These are phyloP conservation scores for Allium cepa DNA, from an alignment of 106 monocot species.

Conservation along the genomic window DNA sequence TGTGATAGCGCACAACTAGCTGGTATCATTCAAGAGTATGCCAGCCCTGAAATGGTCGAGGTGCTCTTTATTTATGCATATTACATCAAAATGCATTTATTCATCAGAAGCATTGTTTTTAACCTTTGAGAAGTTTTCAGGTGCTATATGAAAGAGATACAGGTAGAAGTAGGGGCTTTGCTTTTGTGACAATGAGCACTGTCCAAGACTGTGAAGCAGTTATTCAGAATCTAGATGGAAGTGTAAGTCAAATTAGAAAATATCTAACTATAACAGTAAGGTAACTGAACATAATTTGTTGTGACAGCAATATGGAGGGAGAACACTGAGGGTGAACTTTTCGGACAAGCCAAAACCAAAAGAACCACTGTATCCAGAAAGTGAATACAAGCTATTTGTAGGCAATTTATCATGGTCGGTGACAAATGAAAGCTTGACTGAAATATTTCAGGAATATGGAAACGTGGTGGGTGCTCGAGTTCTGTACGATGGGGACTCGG, in stretches of 20 bases:
- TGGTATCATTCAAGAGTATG: conserved; percentile 81
- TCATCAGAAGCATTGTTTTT: too few species aligned
- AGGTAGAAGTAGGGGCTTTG: conserved; percentile 92
- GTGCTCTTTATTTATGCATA: conserved; percentile 10
- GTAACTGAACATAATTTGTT: background rate
- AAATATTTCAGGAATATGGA: conserved; percentile 56
- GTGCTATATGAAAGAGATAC: conserved; percentile 79
- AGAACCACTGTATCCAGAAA: conserved; percentile 69
- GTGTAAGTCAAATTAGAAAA: conserved; percentile 23
- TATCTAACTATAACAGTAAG: background rate
- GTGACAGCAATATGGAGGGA: conserved; percentile 63
- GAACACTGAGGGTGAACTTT: conserved; percentile 76
- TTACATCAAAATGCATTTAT: too few species aligned
- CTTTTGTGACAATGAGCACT: conserved; percentile 80
- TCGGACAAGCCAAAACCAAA: conserved; percentile 78
- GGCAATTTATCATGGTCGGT: conserved; percentile 91
- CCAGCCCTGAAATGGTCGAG: conserved; percentile 86
- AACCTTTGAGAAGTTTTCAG: conserved; percentile 16
- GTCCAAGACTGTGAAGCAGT: conserved; percentile 74
- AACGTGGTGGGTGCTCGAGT: conserved; percentile 78
- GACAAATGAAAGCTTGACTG: conserved; percentile 51
- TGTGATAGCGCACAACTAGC: conserved; percentile 90
- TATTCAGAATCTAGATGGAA: conserved; percentile 80
- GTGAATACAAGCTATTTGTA: conserved; percentile 85
- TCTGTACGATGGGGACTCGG: conserved; percentile 81